Evolutionary conservation across 192 early-diverging fungal species (phyloP).

Genomic region (Coemansia sp.): DNA sequence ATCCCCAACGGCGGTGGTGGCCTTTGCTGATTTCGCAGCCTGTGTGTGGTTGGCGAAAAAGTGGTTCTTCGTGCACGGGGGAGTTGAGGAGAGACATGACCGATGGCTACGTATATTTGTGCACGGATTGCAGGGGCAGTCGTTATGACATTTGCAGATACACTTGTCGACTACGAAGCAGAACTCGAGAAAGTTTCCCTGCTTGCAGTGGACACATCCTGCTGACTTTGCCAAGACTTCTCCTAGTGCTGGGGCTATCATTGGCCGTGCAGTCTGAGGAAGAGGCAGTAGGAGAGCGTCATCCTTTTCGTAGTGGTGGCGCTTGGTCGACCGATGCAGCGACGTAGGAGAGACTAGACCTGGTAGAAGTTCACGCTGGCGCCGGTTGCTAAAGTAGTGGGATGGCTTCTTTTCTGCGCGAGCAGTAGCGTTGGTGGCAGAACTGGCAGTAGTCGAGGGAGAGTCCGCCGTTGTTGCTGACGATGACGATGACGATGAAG

Average conservation of each 20-base stretch:
- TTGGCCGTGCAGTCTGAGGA: neutral
- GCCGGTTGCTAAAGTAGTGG: neutral
- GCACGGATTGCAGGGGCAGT: slow-evolving; percentile 50
- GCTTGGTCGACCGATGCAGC: neutral
- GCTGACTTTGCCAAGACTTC: neutral
- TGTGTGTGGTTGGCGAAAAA: neutral
- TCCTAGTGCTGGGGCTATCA: too few species aligned
- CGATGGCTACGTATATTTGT: slow-evolving; percentile 32
- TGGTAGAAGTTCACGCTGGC: neutral
- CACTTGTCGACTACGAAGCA: slow-evolving; percentile 41
- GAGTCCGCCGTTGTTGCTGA: neutral
- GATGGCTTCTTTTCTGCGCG: neutral
- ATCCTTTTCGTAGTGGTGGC: slow-evolving; percentile 1
- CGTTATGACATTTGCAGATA: slow-evolving; percentile 31
- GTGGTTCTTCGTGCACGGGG: neutral
- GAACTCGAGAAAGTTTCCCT: slow-evolving; percentile 48
- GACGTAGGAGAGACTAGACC: slow-evolving; percentile 5
- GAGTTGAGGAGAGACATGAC: slow-evolving; percentile 1
- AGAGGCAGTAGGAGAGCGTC: neutral
- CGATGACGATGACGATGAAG: slow-evolving; percentile 4
- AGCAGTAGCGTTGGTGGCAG: neutral
- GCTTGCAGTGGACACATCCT: slow-evolving; percentile 40
- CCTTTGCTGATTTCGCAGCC: neutral
- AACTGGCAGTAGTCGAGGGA: neutral
- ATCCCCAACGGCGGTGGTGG: neutral